These are phyloP conservation scores for Brassica juncea DNA, from an alignment of 345 rosid genomes.

Conservation along the genomic window DNA sequence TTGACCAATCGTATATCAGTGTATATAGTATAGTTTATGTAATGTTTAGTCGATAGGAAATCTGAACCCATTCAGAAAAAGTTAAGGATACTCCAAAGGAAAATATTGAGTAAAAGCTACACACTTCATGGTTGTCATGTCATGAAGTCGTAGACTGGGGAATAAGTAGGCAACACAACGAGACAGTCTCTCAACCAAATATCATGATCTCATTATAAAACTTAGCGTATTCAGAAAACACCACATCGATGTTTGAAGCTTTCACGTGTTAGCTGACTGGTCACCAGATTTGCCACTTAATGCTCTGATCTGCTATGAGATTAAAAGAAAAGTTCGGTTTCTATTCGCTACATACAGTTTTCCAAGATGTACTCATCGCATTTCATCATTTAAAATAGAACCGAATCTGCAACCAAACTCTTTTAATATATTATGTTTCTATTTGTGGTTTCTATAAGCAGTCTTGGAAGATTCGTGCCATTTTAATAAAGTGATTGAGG, in stretches of 20 bases:
- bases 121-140: not conserved
- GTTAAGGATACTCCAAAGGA: not conserved
- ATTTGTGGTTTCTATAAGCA: not conserved
- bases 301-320: not conserved
- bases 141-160: not conserved
- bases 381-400: constrained; percentile 3
- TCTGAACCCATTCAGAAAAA: not conserved
- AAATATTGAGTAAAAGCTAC: not conserved
- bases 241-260: not conserved
- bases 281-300: not conserved
- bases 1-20: not conserved
- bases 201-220: not conserved
- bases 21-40: not conserved
- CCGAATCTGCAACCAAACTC: constrained; percentile 17
- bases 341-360: constrained; percentile 4
- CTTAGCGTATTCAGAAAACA: not conserved
- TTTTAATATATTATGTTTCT: not conserved
- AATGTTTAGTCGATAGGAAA: not conserved
- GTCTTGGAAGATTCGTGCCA: constrained; percentile 9
- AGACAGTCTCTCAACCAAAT: not conserved
- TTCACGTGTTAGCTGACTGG: constrained; percentile 1
- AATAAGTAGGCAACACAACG: not conserved
- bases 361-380: not conserved
- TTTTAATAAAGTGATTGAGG: not conserved
- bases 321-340: not conserved